Percentiles rank a stretch among this genome's conserved stretches.
phyloP scores from a whole-genome alignment of 2,329 filamentous ascomycete species.

The Xylariaceae sp. region DNA sequence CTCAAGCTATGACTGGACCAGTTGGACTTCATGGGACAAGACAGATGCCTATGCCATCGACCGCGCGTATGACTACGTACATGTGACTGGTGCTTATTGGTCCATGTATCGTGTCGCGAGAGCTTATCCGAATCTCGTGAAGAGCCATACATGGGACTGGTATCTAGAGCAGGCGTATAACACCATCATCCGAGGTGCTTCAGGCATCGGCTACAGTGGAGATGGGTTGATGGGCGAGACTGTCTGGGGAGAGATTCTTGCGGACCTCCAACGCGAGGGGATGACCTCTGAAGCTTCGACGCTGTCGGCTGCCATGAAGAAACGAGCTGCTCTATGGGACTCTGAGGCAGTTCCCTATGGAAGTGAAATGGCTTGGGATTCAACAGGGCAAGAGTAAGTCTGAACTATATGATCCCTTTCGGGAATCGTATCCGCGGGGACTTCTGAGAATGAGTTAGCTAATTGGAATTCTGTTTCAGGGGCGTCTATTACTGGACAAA shows the following conservation, averaged over 20 bases:
- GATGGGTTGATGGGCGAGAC: conserved; percentile 56
- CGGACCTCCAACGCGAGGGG: conserved; percentile 45
- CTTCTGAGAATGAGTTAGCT: conserved; percentile 1
- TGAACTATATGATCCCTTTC: not conserved
- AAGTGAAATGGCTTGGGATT: conserved; percentile 59
- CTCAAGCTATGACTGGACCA: conserved; percentile 40
- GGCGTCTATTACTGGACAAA: conserved; percentile 55
- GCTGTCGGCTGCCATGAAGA: conserved; percentile 43
- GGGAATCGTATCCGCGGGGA: not conserved
- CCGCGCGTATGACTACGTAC: conserved; percentile 55
- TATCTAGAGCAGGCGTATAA: conserved; percentile 50
- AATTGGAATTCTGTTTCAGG: conserved; percentile 6
- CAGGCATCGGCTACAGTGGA: conserved; percentile 39
- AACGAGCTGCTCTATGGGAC: conserved; percentile 46
- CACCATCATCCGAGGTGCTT: conserved; percentile 39
- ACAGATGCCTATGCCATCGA: conserved; percentile 40
- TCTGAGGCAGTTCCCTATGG: conserved; percentile 48
- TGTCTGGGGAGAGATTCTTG: conserved; percentile 47
- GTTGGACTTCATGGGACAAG: conserved; percentile 49
- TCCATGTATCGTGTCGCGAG: conserved; percentile 50
- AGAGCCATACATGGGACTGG: conserved; percentile 44
- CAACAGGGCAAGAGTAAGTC: conserved; percentile 49
- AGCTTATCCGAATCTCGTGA: conserved; percentile 41
- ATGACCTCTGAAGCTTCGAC: conserved; percentile 35
- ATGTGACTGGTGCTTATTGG: conserved; percentile 52